phyloP scores from a whole-genome alignment of 805 yeast genomes.

The Candida piceae region DNA sequence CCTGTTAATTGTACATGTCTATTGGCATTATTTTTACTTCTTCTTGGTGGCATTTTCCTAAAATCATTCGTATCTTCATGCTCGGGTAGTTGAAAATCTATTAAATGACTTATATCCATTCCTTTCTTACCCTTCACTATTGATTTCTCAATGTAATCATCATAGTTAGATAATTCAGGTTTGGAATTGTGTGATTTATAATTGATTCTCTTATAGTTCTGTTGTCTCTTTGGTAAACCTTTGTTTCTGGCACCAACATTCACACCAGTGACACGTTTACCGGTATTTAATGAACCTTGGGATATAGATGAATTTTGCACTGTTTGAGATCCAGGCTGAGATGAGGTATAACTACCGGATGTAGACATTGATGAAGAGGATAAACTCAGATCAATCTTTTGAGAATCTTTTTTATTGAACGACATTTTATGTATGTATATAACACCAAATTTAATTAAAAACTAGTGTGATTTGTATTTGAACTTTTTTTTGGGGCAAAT shows the following conservation, averaged over 20 bases:
- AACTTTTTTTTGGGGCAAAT: too few relatives aligned
- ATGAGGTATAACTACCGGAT: background rate
- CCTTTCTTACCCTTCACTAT: constrained; percentile 25
- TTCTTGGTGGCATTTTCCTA: constrained; percentile 10
- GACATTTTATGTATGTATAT: background rate
- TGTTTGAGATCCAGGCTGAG: background rate
- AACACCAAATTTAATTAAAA: too few relatives aligned
- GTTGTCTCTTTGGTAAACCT: constrained; percentile 1
- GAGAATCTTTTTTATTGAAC: background rate
- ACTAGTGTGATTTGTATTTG: too few relatives aligned
- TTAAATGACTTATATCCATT: constrained; percentile 52
- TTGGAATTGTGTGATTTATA: constrained; percentile 37
- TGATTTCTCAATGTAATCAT: constrained; percentile 17
- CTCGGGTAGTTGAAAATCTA: constrained; percentile 51
- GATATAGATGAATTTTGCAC: background rate
- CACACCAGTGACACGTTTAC: constrained; percentile 2
- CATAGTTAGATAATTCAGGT: constrained; percentile 12
- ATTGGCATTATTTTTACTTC: constrained; percentile 23
- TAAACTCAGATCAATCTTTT: background rate
- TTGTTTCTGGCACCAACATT: constrained; percentile 2
- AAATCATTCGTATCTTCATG: constrained; percentile 8
- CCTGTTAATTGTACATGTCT: constrained; percentile 50
- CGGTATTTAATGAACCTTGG: background rate
- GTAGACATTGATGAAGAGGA: background rate
- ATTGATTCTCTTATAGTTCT: constrained; percentile 1